Conservation (phyloP, 2,329 filamentous ascomycete genomes). For the Graphilbum ipis-grandicollis region DNA sequence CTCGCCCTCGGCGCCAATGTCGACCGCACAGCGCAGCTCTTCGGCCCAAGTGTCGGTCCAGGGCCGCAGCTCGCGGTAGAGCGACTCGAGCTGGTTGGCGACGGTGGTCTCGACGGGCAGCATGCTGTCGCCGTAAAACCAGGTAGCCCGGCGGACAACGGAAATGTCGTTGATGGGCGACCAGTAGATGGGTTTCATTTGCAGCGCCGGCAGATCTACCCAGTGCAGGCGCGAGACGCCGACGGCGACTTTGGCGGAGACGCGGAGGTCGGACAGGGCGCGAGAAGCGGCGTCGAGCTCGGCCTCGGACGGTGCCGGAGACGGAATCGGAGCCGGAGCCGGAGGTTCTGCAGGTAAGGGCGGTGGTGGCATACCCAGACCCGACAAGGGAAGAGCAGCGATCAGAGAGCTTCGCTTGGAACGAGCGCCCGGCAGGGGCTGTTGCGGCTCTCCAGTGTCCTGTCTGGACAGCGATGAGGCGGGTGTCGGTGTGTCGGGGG, state of each 20-base stretch:
- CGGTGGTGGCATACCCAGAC: too few species aligned
- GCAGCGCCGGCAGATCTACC: conserved; percentile 62
- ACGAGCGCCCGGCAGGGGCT: too few species aligned
- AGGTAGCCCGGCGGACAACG: conserved; percentile 69
- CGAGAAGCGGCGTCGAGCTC: not conserved
- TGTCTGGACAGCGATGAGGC: conserved; percentile 7
- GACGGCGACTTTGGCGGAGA: conserved; percentile 50
- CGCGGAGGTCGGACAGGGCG: not conserved
- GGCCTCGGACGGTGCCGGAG: not conserved
- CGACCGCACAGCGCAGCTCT: conserved; percentile 75
- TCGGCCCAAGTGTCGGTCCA: conserved; percentile 90
- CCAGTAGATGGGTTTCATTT: conserved; percentile 98
- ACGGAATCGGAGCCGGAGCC: not conserved
- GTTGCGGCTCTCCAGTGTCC: too few species aligned
- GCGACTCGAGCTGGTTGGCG: conserved; percentile 83
- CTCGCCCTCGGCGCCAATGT: conserved; percentile 78
- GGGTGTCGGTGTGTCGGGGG: conserved; percentile 12
- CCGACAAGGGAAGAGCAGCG: too few species aligned
- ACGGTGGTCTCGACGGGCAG: conserved; percentile 68
- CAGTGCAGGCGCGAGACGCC: conserved; percentile 81
- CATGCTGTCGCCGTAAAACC: conserved; percentile 97
- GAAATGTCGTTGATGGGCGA: conserved; percentile 81
- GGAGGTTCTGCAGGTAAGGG: too few species aligned
- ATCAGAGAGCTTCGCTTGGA: too few species aligned
- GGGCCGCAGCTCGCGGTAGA: conserved; percentile 69